Conservation (phyloP, 1,139 yeast genomes). For the Nakaseomyces kungkrabaensis region DNA sequence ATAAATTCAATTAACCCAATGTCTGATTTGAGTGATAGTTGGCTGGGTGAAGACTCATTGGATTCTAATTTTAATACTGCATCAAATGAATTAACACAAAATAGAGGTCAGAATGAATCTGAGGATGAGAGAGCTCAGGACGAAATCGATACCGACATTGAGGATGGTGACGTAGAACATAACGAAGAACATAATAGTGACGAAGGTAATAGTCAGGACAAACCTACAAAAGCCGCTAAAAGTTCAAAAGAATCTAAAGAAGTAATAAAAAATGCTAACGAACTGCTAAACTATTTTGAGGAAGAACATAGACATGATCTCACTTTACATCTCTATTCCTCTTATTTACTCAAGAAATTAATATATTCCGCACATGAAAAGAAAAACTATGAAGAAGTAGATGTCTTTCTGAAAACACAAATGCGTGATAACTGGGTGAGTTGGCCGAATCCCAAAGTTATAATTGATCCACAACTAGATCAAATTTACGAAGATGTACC, state of each 20-base stretch:
- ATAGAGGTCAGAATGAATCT: background rate
- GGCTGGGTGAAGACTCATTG: background rate
- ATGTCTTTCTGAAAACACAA: conserved; percentile 20
- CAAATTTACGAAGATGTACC: conserved; percentile 20
- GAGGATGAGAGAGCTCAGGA: background rate
- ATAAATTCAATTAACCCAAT: background rate
- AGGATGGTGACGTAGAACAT: background rate
- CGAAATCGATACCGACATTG: background rate
- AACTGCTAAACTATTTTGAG: conserved; percentile 22
- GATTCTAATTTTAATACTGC: background rate
- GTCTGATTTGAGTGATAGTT: conserved; percentile 2
- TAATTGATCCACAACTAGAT: conserved; percentile 23
- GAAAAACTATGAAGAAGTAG: conserved; percentile 18
- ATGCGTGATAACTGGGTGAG: conserved; percentile 26
- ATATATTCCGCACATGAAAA: conserved; percentile 22
- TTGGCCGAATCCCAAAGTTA: conserved; percentile 25
- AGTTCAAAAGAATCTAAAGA: conserved; percentile 8
- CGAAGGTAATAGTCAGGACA: background rate
- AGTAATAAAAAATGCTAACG: conserved; percentile 18
- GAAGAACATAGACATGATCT: conserved; percentile 25
- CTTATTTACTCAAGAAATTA: conserved; percentile 21
- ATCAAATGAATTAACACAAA: background rate
- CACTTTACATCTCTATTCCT: conserved; percentile 26
- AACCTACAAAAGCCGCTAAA: background rate
- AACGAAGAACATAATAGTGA: background rate